Evolutionary conservation across 2,329 filamentous ascomycete species (phyloP).

Genomic region (Aspergillus sclerotialis): DNA sequence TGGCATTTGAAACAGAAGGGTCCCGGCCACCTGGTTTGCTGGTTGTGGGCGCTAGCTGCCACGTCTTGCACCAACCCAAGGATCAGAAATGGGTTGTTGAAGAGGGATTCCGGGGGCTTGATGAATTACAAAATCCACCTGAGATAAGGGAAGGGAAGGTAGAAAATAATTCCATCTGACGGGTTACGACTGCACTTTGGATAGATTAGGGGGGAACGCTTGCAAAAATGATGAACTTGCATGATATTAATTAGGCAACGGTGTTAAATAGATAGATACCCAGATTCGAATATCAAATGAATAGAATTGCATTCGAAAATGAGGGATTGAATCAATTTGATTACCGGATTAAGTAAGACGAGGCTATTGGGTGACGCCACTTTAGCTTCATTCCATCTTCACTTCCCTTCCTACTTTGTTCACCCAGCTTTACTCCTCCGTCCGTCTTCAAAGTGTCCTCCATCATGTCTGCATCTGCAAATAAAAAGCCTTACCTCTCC

Average conservation of each 20-base stretch:
- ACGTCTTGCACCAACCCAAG: slow-evolving; percentile 59
- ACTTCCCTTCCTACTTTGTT: no score
- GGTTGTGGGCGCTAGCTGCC: slow-evolving; percentile 77
- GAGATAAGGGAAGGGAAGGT: slow-evolving; percentile 6
- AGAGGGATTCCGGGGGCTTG: slow-evolving; percentile 73
- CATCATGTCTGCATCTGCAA: slow-evolving; percentile 30
- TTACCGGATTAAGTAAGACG: no score
- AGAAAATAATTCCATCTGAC: slow-evolving; percentile 7
- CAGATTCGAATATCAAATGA: no score
- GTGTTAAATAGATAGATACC: no score
- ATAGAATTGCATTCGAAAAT: no score
- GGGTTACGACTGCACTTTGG: neutral
- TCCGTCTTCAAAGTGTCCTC: no score
- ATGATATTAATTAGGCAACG: no score
- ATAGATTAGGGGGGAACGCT: neutral
- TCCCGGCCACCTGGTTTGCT: slow-evolving; percentile 82
- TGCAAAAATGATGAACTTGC: no score
- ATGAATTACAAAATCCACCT: slow-evolving; percentile 38
- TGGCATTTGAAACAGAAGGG: slow-evolving; percentile 81
- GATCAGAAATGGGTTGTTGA: slow-evolving; percentile 73
- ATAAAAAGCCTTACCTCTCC: slow-evolving; percentile 31
- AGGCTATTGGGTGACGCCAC: no score
- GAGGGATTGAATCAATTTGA: no score
- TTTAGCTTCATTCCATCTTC: no score
- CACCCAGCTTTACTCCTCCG: no score